Percentiles rank a stretch among this genome's conserved stretches.
Conservation (phyloP, 192 early-diverging fungal species). For the Ambispora gerdemannii region DNA sequence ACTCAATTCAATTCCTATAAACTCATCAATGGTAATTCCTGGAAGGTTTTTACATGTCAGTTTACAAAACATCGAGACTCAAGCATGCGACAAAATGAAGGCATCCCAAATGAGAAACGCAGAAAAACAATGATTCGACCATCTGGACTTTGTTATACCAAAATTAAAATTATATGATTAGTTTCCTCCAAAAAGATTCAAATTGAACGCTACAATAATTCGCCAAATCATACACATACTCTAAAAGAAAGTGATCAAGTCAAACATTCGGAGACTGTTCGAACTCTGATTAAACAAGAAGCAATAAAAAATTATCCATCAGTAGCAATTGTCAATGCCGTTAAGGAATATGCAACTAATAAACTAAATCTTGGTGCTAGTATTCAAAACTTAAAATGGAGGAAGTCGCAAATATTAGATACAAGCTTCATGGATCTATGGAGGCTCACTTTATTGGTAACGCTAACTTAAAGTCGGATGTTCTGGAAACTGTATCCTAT, state of each 20-base stretch:
- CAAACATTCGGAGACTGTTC: background rate
- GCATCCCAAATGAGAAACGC: background rate
- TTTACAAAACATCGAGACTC: constrained; percentile 14
- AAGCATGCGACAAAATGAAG: background rate
- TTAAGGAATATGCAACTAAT: constrained; percentile 13
- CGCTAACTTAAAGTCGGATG: background rate
- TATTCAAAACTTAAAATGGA: constrained; percentile 14
- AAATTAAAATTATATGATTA: constrained; percentile 13
- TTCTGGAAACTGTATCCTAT: background rate
- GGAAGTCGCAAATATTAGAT: constrained; percentile 22
- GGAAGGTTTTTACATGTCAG: background rate
- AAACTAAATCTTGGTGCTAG: background rate
- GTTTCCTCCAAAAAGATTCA: background rate
- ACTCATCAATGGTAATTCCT: constrained; percentile 4
- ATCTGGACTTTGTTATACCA: constrained; percentile 4
- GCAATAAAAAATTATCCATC: background rate
- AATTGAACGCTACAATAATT: constrained; percentile 7
- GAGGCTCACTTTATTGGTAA: constrained; percentile 5
- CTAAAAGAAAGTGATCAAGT: background rate
- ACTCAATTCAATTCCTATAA: constrained; percentile 13
- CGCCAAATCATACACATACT: constrained; percentile 1
- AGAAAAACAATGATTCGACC: background rate
- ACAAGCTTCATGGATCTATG: background rate
- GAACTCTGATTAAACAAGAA: constrained; percentile 10
- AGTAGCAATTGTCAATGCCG: background rate